Percentiles rank a stretch among this genome's conserved stretches.
phyloP scores from a whole-genome alignment of 1,284 basidiomycete genomes.

The Ceratobasidium sp. region DNA sequence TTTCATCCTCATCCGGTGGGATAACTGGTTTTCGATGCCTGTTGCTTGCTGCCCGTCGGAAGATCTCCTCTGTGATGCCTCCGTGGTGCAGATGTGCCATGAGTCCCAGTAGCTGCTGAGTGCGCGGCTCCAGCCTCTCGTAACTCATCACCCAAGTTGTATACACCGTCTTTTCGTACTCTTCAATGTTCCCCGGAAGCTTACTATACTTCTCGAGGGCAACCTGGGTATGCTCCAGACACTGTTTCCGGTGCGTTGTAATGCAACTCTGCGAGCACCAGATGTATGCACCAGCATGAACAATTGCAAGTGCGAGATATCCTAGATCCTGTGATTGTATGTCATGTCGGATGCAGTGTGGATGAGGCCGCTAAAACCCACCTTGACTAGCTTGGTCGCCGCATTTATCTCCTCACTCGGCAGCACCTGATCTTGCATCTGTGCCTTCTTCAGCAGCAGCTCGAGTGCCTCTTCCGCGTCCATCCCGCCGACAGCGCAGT shows the following conservation, averaged over 20 bases:
- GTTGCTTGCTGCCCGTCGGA: not conserved
- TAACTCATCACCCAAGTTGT: too few species aligned
- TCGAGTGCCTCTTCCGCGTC: not conserved
- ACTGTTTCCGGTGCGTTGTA: not conserved
- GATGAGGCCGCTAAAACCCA: too few species aligned
- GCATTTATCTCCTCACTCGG: too few species aligned
- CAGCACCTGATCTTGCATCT: too few species aligned
- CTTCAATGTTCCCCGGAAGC: not conserved
- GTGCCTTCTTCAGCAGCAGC: too few species aligned
- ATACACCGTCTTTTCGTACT: too few species aligned
- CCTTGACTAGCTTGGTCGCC: too few species aligned
- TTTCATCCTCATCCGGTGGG: not conserved
- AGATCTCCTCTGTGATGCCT: too few species aligned
- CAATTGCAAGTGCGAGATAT: conserved; percentile 17
- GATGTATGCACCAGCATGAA: conserved; percentile 23
- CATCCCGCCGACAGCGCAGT: too few species aligned
- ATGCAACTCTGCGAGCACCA: not conserved
- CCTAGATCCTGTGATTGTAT: too few species aligned
- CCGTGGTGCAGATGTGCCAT: not conserved
- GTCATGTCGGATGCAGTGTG: too few species aligned
- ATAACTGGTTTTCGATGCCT: not conserved
- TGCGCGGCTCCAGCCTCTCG: not conserved
- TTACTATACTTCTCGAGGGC: not conserved
- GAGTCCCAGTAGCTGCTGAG: not conserved
- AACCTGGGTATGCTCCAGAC: not conserved